Evolutionary conservation across 371 early-diverging fungal genomes (phyloP).

Genomic region (Dinochytrium kinnereticum): DNA sequence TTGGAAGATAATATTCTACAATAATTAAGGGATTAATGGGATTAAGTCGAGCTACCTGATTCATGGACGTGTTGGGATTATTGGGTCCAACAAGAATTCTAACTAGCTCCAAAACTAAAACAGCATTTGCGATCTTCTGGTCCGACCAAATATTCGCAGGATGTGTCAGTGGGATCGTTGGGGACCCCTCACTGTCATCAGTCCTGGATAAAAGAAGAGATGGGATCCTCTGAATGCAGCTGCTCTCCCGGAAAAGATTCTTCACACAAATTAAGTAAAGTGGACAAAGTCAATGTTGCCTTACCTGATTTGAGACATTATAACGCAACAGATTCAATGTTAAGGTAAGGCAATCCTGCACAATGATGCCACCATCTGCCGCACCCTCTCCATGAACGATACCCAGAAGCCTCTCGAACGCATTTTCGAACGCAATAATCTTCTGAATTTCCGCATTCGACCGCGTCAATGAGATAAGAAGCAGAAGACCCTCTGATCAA

Average conservation of each 20-base stretch:
- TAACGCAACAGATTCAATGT: constrained; percentile 88
- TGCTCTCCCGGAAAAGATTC: constrained; percentile 94
- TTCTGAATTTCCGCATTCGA: constrained; percentile 95
- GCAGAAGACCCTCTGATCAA: constrained; percentile 79
- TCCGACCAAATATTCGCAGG: constrained; percentile 53
- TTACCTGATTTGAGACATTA: constrained; percentile 94
- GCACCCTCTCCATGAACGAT: constrained; percentile 93
- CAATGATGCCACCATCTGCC: constrained; percentile 91
- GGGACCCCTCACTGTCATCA: constrained; percentile 22
- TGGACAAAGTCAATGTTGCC: neutral
- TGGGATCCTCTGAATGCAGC: constrained; percentile 85
- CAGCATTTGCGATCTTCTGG: constrained; percentile 85
- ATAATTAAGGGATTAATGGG: neutral
- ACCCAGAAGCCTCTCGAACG: constrained; percentile 87
- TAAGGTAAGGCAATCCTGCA: constrained; percentile 93
- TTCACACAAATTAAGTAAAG: constrained; percentile 29
- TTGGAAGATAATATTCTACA: constrained; percentile 75
- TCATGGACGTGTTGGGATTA: constrained; percentile 80
- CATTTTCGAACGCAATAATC: constrained; percentile 96
- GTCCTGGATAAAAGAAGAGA: constrained; percentile 37
- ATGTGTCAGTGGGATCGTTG: constrained; percentile 41
- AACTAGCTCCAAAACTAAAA: constrained; percentile 79
- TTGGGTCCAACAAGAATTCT: constrained; percentile 88
- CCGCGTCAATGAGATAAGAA: constrained; percentile 86
- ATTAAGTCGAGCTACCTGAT: constrained; percentile 66